A percentile compares a stretch with the other conserved stretches of the same genome.
Evolutionary conservation across 73 alveolate species (phyloP).

Genomic region (Urostyla sp.): DNA sequence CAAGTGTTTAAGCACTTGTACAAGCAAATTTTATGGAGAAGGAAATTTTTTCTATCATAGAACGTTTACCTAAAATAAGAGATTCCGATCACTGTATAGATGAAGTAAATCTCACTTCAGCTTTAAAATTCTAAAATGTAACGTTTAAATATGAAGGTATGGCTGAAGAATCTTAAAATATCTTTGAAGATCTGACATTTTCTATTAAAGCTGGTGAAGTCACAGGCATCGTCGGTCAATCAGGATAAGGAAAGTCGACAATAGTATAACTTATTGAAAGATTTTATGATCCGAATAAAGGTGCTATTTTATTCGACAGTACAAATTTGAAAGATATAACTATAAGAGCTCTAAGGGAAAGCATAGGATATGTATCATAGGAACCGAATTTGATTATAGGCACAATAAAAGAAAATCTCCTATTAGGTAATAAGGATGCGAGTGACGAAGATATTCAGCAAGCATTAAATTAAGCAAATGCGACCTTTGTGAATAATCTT

Average conservation of each 20-base stretch:
- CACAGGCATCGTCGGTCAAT: constrained; percentile 76
- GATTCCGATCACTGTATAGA: constrained; percentile 21
- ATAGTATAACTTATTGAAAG: constrained; percentile 78
- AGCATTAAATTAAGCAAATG: constrained; percentile 64
- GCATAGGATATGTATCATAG: constrained; percentile 84
- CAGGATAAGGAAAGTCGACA: constrained; percentile 83
- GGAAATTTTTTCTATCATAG: constrained; percentile 53
- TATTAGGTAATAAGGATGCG: constrained; percentile 68
- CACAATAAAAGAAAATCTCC: constrained; percentile 69
- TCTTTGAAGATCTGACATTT: constrained; percentile 43
- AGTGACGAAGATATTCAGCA: constrained; percentile 60
- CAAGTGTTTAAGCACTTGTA: constrained; percentile 64
- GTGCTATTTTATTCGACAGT: constrained; percentile 74
- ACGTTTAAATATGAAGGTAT: constrained; percentile 64
- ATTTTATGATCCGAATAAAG: constrained; percentile 72
- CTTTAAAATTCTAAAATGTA: constrained; percentile 50
- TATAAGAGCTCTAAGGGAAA: constrained; percentile 69
- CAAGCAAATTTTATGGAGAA: constrained; percentile 71
- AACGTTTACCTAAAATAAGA: constrained; percentile 65
- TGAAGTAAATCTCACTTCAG: constrained; percentile 37
- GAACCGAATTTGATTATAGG: constrained; percentile 94
- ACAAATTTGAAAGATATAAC: constrained; percentile 63
- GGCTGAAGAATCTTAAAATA: constrained; percentile 57
- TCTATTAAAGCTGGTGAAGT: constrained; percentile 63
- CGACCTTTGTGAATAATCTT: constrained; percentile 50